These are phyloP conservation scores for Pseudogymnoascus sp. DNA, from an alignment of 2,329 filamentous ascomycete species.

Conservation along the genomic window DNA sequence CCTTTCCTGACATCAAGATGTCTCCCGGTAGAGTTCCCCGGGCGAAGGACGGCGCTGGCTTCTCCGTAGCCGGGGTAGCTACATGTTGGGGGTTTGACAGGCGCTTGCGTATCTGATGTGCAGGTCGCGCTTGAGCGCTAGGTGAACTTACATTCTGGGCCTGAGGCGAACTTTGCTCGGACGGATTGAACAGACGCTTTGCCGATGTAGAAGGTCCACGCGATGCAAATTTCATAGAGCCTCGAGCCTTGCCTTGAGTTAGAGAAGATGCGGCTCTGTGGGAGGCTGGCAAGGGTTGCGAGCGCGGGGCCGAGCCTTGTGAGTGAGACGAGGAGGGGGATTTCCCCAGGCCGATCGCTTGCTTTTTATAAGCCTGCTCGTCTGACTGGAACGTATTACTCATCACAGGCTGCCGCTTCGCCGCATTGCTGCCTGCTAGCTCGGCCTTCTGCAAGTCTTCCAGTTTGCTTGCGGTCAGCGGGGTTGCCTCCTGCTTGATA, in stretches of 20 bases:
- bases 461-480: neutral
- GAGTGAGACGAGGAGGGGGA: neutral
- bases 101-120: neutral
- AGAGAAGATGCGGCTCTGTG: neutral
- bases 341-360: neutral
- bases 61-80: neutral
- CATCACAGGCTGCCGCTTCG: neutral
- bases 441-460: neutral
- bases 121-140: neutral
- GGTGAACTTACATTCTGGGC: neutral
- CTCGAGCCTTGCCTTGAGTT: neutral
- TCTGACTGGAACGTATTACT: neutral
- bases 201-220: neutral
- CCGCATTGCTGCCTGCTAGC: neutral
- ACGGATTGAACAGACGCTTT: neutral
- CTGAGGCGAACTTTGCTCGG: neutral
- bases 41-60: neutral
- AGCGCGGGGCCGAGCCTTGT: neutral
- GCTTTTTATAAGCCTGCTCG: slow-evolving; percentile 2
- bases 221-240: neutral
- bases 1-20: neutral
- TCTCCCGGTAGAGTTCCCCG: neutral
- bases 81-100: neutral
- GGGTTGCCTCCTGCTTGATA: neutral
- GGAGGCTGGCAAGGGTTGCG: neutral